A percentile compares a stretch with the other conserved stretches of the same genome.
These are phyloP conservation scores for Arabidopsis lyrata DNA, from an alignment of 441 rosid genomes.

Conservation along the genomic window DNA sequence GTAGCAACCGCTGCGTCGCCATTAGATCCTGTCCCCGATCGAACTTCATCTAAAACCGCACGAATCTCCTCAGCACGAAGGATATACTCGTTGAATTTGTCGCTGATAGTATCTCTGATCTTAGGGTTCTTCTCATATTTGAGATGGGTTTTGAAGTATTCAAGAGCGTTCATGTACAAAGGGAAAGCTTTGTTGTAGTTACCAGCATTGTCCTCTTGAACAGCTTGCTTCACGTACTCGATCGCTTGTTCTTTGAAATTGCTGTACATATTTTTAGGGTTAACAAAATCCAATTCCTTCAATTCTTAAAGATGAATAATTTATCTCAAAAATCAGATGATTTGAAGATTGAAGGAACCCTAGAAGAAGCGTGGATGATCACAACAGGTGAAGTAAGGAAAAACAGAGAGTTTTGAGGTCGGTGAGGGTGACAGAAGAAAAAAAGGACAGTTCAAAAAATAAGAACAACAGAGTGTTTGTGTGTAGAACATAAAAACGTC, in stretches of 20 bases:
- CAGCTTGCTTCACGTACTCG: conserved; percentile 97
- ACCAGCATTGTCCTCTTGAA: conserved; percentile 87
- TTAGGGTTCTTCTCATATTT: conserved; percentile 97
- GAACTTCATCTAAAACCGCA: conserved; percentile 85
- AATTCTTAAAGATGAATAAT: background rate
- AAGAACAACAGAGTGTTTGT: conserved; percentile 29
- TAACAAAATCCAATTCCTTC: background rate
- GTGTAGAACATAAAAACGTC: background rate
- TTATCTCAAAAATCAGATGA: background rate
- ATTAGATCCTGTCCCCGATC: conserved; percentile 75
- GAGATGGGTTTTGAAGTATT: conserved; percentile 93
- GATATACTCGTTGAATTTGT: conserved; percentile 91
- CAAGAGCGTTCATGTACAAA: conserved; percentile 93
- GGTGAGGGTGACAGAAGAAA: conserved; percentile 8
- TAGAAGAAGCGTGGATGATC: conserved; percentile 22
- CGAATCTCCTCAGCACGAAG: conserved; percentile 99
- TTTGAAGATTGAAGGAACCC: background rate
- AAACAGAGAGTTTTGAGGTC: background rate
- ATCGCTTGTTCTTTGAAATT: conserved; percentile 97
- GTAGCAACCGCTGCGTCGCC: conserved; percentile 92
- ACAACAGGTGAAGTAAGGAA: background rate
- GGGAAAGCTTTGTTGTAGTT: conserved; percentile 93
- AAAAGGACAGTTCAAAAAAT: background rate
- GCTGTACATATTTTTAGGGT: conserved; percentile 70
- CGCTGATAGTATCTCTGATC: conserved; percentile 84